Evolutionary conservation across 305 asterid species (phyloP).

Genomic region (Fraxinus latifolia): DNA sequence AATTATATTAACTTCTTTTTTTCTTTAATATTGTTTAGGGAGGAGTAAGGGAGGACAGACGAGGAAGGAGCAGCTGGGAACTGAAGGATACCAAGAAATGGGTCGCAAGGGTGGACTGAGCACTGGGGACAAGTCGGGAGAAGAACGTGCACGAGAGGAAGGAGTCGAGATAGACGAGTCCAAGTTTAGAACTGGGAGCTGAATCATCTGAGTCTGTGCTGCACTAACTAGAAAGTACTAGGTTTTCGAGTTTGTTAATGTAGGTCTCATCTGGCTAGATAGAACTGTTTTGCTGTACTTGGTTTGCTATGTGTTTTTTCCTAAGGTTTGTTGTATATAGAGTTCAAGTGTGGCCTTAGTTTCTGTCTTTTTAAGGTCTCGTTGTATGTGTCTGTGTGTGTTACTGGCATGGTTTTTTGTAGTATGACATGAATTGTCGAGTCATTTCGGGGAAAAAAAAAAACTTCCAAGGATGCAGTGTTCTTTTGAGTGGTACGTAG

Average conservation of each 20-base stretch:
- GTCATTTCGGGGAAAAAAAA: too few species aligned
- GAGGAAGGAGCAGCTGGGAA: conserved; percentile 61
- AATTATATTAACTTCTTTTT: too few species aligned
- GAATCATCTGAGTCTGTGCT: not conserved
- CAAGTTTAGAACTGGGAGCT: conserved; percentile 40
- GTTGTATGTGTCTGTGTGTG: too few species aligned
- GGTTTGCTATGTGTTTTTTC: not conserved
- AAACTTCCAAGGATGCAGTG: too few species aligned
- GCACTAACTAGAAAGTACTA: not conserved
- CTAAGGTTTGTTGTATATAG: not conserved
- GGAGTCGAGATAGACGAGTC: conserved; percentile 61
- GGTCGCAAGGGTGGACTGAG: conserved; percentile 70
- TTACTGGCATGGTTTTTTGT: too few species aligned
- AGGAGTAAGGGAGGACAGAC: conserved; percentile 71
- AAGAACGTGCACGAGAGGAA: conserved; percentile 49
- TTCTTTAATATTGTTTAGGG: conserved; percentile 27
- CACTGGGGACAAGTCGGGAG: conserved; percentile 49
- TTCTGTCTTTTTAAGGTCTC: not conserved
- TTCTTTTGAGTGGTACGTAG: too few species aligned
- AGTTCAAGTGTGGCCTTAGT: not conserved
- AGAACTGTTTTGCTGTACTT: not conserved
- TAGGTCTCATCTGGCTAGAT: not conserved
- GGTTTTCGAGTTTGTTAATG: not conserved
- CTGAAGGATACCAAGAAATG: conserved; percentile 72
- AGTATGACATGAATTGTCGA: too few species aligned